phyloP scores from a whole-genome alignment of 2,329 filamentous ascomycete species.

The Hymenoscyphus fraxineus region DNA sequence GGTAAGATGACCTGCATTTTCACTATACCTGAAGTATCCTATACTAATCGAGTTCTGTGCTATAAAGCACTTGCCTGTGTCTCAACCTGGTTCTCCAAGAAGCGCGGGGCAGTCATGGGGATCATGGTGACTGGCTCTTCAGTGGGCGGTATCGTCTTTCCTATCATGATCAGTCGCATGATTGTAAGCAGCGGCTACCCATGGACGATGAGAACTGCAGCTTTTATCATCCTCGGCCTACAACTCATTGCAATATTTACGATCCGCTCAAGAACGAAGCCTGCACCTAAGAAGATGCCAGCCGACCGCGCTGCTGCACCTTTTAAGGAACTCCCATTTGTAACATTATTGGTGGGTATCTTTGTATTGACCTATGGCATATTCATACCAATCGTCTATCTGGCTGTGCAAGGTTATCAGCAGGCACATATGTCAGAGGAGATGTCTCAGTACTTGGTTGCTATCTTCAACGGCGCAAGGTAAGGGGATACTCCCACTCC shows the following conservation, averaged over 20 bases:
- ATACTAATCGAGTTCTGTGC: constrained; percentile 21
- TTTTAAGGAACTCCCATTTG: constrained; percentile 16
- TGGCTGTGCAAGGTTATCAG: background rate
- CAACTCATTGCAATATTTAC: constrained; percentile 7
- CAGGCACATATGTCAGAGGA: constrained; percentile 8
- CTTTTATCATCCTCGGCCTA: no score
- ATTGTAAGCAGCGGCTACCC: no score
- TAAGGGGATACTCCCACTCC: no score
- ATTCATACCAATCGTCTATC: constrained; percentile 20
- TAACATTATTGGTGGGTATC: constrained; percentile 18
- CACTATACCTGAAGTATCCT: no score
- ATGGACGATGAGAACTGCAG: no score
- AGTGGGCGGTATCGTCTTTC: no score
- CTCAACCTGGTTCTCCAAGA: no score
- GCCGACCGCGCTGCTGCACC: constrained; percentile 15
- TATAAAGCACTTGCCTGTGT: background rate
- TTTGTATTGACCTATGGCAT: constrained; percentile 21
- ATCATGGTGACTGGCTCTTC: no score
- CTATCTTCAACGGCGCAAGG: constrained; percentile 23
- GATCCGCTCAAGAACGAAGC: constrained; percentile 6
- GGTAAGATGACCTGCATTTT: no score
- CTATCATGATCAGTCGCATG: no score
- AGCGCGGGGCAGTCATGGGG: no score
- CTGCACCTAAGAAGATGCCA: constrained; percentile 11
- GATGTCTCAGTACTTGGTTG: constrained; percentile 23